A percentile compares a stretch with the other conserved stretches of the same genome.
These are phyloP conservation scores for Linum usitatissimum DNA, from an alignment of 345 rosid genomes.

Conservation along the genomic window DNA sequence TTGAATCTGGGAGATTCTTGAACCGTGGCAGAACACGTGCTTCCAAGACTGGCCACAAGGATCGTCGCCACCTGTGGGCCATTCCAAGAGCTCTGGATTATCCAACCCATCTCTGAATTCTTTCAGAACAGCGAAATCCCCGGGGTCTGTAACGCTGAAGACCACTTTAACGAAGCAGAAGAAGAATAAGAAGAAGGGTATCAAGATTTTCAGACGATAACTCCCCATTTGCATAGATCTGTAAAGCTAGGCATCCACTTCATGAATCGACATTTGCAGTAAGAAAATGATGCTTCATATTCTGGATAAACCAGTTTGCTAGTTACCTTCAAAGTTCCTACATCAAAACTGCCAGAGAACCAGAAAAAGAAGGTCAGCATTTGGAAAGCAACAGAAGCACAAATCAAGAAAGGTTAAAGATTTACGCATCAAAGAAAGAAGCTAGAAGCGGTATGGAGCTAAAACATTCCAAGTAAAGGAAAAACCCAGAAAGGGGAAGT, in stretches of 20 bases:
- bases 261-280: conserved; percentile 9
- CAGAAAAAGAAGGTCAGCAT: no score
- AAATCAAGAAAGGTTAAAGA: no score
- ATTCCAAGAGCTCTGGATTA: conserved; percentile 51
- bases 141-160: conserved; percentile 36
- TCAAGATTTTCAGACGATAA: conserved; percentile 19
- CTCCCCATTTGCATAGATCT: conserved; percentile 26
- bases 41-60: conserved; percentile 64
- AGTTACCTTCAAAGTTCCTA: no score
- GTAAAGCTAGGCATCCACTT: conserved; percentile 6
- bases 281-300: conserved; percentile 18
- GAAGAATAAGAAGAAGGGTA: conserved; percentile 9
- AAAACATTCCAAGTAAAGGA: no score
- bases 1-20: conserved; percentile 53
- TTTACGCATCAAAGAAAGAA: no score
- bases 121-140: conserved; percentile 40
- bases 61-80: conserved; percentile 57
- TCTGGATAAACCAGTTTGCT: background rate
- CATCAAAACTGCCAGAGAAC: no score
- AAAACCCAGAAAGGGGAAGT: no score
- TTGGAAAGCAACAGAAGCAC: no score
- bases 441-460: no score
- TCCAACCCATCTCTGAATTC: conserved; percentile 49
- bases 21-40: conserved; percentile 36
- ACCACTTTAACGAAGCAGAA: conserved; percentile 18